These are phyloP conservation scores for Cochlearia excelsa DNA, from an alignment of 345 rosid genomes.

Conservation along the genomic window DNA sequence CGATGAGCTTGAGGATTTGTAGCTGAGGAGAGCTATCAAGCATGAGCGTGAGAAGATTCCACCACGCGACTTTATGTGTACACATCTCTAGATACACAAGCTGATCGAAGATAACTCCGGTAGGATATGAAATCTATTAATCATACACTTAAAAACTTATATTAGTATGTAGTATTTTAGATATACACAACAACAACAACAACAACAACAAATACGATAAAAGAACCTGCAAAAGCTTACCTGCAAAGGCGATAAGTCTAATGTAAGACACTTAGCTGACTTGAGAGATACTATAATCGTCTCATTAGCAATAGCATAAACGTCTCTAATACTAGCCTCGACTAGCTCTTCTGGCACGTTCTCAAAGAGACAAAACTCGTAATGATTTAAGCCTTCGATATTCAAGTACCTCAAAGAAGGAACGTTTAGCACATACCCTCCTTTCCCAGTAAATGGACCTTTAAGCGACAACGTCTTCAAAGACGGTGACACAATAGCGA, in stretches of 20 bases:
- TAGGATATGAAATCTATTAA: no score
- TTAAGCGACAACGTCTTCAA: not conserved
- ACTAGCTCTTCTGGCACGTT: not conserved
- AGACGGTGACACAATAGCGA: not conserved
- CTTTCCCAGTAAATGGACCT: not conserved
- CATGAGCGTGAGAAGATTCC: no score
- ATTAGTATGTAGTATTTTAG: no score
- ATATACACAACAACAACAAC: no score
- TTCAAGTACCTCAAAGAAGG: conserved; percentile 2
- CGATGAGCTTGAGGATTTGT: no score
- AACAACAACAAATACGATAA: no score
- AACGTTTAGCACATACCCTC: not conserved
- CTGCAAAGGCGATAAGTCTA: conserved; percentile 14
- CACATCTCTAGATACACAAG: no score
- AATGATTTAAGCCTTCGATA: not conserved
- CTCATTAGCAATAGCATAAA: not conserved
- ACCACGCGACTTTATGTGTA: no score
- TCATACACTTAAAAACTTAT: no score
- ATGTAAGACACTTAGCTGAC: conserved; percentile 5
- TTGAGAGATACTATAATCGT: not conserved
- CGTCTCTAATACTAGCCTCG: not conserved
- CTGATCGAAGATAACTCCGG: no score
- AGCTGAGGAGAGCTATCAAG: no score
- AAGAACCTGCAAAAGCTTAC: not conserved
- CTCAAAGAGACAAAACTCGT: not conserved